These are phyloP conservation scores for Globisporangium splendens DNA, from an alignment of 352 stramenopile genomes.

Conservation along the genomic window DNA sequence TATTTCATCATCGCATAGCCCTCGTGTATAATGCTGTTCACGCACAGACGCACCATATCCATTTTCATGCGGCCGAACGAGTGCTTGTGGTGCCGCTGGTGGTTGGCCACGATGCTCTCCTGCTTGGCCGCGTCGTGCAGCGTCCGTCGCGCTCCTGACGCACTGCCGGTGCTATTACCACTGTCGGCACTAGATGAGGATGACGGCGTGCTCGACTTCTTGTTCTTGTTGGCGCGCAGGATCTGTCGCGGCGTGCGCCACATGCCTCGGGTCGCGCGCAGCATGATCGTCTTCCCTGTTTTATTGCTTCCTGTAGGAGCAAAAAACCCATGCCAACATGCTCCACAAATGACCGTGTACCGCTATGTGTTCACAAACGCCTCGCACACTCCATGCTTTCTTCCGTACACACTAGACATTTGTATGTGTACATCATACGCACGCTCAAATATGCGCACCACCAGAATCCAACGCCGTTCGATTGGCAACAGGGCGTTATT, in stretches of 20 bases:
- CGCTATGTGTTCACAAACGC: too few species aligned
- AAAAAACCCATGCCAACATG: neutral
- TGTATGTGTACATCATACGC: neutral
- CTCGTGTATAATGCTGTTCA: too few species aligned
- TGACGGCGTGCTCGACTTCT: slow-evolving; percentile 8
- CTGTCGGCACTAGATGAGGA: neutral
- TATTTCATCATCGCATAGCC: too few species aligned
- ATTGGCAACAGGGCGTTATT: slow-evolving; percentile 1
- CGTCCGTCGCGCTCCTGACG: slow-evolving; percentile 12
- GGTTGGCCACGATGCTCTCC: slow-evolving; percentile 42
- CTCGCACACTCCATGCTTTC: too few species aligned
- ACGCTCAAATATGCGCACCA: neutral
- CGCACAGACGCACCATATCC: slow-evolving; percentile 33
- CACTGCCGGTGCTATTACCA: neutral
- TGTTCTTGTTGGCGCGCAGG: slow-evolving; percentile 34
- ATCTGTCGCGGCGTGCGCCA: slow-evolving; percentile 58
- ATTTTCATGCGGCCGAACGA: slow-evolving; percentile 44
- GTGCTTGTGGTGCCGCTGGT: slow-evolving; percentile 44
- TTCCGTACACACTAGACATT: too few species aligned
- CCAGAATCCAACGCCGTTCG: slow-evolving; percentile 6
- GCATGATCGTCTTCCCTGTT: slow-evolving; percentile 26
- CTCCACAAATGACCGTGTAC: too few species aligned
- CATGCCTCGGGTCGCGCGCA: slow-evolving; percentile 37
- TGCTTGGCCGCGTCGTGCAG: slow-evolving; percentile 16
- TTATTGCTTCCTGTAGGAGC: neutral